Percentiles rank a stretch among this genome's conserved stretches.
These are phyloP conservation scores for Tephrocybe sp. DNA, from an alignment of 768 basidiomycete species.

Conservation along the genomic window DNA sequence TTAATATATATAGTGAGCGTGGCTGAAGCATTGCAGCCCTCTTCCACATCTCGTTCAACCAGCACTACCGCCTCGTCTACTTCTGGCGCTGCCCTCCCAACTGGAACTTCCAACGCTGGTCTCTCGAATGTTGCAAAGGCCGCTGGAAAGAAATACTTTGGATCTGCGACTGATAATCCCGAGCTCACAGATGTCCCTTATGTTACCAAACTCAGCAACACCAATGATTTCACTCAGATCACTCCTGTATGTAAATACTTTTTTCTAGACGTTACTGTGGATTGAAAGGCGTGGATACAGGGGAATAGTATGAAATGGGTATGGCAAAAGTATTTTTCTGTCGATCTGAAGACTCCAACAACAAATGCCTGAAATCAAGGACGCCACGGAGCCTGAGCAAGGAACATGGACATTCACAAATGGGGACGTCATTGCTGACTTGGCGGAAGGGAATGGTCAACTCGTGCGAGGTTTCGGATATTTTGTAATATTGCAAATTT, in stretches of 20 bases:
- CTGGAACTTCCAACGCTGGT: conserved; percentile 23
- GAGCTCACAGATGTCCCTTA: conserved; percentile 44
- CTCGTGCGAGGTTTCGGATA: conserved; percentile 37
- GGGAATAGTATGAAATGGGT: conserved; percentile 62
- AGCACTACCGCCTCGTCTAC: conserved; percentile 1
- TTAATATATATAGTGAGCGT: background rate
- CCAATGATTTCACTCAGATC: conserved; percentile 40
- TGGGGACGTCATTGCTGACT: conserved; percentile 41
- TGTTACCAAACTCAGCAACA: conserved; percentile 36
- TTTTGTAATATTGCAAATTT: background rate
- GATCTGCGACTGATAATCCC: conserved; percentile 47
- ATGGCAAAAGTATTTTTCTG: conserved; percentile 2
- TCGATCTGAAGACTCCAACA: background rate
- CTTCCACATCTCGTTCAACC: conserved; percentile 8
- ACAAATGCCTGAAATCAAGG: conserved; percentile 28
- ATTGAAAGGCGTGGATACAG: conserved; percentile 12
- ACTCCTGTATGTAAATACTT: conserved; percentile 34
- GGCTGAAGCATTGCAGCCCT: background rate
- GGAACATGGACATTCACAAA: conserved; percentile 44
- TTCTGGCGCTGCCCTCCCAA: conserved; percentile 1
- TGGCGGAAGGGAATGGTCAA: conserved; percentile 45
- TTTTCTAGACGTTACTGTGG: background rate
- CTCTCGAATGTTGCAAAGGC: conserved; percentile 49
- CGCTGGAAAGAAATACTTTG: conserved; percentile 47
- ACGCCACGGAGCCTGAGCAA: conserved; percentile 47